Base-by-base conservation (phyloP, 129 eudicot genomes). In the Cynara cardunculus region DNA sequence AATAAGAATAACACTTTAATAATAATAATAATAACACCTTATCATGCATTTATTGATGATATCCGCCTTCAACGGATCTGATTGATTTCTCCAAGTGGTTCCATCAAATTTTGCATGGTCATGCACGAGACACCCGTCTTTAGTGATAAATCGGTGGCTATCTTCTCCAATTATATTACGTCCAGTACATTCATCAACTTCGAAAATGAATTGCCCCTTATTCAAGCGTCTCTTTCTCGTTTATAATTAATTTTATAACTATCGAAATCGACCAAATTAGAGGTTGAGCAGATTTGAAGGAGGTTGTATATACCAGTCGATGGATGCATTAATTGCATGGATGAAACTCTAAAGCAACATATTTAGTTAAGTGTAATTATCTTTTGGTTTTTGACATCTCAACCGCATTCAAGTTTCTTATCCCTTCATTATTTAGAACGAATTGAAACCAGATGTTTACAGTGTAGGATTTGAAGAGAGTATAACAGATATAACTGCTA, bases 41-140 rank as follows among this genome's bases (percentile, higher is more conserved):
- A 74, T 67, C 78, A 19, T 46, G 65, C 66, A 41, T 74, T 46
- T 74, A 10, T 11, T 4, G 67, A 74, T 74, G 32, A 73, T 73
- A 44, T 73, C 37, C 0, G 4, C 25, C 66, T 41, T 73, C 77
- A 73, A 73, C n/a, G 16, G 0, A 11, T 22, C 8, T 37, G 44
- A 37, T 37, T 37, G 44, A 37, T 37, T 37, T 37, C 44, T 37
- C 44, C 44, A 37, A 37, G 77, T 73, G 19, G 77, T 41, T 73
- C 66, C 65, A 73, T 73, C 66, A 13, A 41, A 73, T 5, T 73
- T 73, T 37, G 39, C 77, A 14, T 10, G 3, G 7, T 44, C 28
- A 2, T 66, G 31, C 24, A 73, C 7, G 5, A 73, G 1, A 35
- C 24, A 4, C 12, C 77, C 76, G 2, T 31, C n/a, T 19, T 72